Percentiles rank a stretch among this genome's conserved stretches.
These are phyloP conservation scores for Taiozyma sp. DNA, from an alignment of 1,139 yeast genomes.

Conservation along the genomic window DNA sequence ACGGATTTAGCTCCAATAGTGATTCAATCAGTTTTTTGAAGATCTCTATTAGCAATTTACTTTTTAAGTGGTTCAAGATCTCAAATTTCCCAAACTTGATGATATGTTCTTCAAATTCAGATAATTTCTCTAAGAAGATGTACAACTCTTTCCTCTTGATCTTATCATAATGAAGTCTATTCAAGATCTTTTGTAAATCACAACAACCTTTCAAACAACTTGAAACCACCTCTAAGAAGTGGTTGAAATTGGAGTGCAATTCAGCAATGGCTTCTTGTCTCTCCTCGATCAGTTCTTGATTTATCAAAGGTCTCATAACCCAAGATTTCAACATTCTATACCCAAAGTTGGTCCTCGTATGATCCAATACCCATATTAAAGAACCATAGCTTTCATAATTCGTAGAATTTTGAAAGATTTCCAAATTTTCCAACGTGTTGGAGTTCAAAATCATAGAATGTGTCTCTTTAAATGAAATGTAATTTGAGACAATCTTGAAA, in stretches of 20 bases:
- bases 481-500: conserved; percentile 48
- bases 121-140: conserved; percentile 47
- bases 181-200: conserved; percentile 66
- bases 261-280: conserved; percentile 66
- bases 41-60: conserved; percentile 28
- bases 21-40: conserved; percentile 26
- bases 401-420: conserved; percentile 65
- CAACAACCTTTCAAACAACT: conserved; percentile 42
- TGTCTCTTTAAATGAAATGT: conserved; percentile 45
- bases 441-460: conserved; percentile 66
- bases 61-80: conserved; percentile 20
- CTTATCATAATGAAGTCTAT: conserved; percentile 63
- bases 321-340: conserved; percentile 60
- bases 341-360: conserved; percentile 77
- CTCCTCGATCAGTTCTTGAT: conserved; percentile 45
- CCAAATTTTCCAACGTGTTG: conserved; percentile 64
- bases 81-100: conserved; percentile 27
- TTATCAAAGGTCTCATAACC: conserved; percentile 69
- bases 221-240: conserved; percentile 50
- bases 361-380: conserved; percentile 72
- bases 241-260: conserved; percentile 40
- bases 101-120: conserved; percentile 30
- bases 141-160: conserved; percentile 66
- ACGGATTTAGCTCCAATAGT: conserved; percentile 16
- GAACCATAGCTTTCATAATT: conserved; percentile 59